phyloP scores from a whole-genome alignment of 768 basidiomycete genomes.

The Boletus reticuloceps region DNA sequence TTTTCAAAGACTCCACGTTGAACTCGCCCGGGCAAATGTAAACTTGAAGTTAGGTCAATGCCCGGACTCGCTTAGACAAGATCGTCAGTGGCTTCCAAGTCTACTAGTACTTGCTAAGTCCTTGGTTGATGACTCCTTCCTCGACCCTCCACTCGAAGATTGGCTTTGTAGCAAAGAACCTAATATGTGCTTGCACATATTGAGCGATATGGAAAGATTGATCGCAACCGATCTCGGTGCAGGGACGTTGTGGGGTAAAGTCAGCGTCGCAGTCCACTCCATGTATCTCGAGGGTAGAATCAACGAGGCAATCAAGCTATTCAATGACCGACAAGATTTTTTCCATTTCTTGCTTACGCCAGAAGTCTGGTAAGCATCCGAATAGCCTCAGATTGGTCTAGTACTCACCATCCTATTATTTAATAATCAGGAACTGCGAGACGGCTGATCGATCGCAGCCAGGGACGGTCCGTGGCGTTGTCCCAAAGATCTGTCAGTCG shows the following conservation, averaged over 20 bases:
- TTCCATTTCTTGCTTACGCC: not conserved
- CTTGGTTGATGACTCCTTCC: not conserved
- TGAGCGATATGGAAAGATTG: not conserved
- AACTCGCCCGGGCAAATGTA: not conserved
- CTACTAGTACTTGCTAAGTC: not conserved
- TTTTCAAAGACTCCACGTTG: not conserved
- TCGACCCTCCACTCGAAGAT: not conserved
- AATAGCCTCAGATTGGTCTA: not conserved
- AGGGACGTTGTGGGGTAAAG: not conserved
- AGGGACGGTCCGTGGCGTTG: not conserved
- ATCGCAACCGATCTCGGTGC: not conserved
- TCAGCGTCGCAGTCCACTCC: not conserved
- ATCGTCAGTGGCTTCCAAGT: not conserved
- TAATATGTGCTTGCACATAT: conserved; percentile 2
- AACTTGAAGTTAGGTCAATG: not conserved
- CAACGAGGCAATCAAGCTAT: conserved; percentile 1
- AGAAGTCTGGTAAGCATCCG: not conserved
- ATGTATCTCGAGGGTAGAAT: not conserved
- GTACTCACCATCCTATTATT: not conserved
- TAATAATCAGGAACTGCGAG: not conserved
- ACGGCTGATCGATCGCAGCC: not conserved
- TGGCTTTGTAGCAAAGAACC: conserved; percentile 5
- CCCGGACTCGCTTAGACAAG: not conserved
- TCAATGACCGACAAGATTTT: not conserved
- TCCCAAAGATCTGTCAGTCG: too few species aligned